Evolutionary conservation across 1,284 basidiomycete genomes (phyloP), one percentile per base, ranked within the genome.

Genomic region (Pseudozyma tsukubaensis): DNA sequence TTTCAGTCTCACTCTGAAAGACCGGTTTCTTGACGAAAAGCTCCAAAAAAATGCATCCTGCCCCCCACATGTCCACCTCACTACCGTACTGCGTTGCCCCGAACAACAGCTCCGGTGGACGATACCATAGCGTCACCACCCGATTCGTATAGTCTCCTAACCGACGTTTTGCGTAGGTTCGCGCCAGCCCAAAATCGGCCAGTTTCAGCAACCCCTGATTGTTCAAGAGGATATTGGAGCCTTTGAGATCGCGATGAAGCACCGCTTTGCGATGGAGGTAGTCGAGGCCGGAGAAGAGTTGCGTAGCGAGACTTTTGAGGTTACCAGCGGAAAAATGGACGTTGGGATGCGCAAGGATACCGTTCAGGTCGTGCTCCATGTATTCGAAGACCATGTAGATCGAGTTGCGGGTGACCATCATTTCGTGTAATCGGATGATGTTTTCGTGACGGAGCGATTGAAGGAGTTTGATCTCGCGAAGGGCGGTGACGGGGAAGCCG

Each of bases 61-160:
- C 97, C 83, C 94, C 97, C 97, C 97, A 99, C 91, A 97, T 97
- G 83, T 99, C 97, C n/a, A 99, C 96, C 81, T 97, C 97, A 2
- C 94, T 91, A 1, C 95, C 96, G 85, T 99, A 99, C 19, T 94
- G 90, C 1, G 97, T 99, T 50, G 94, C 94, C 16, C 97, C 97
- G 75, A 99, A 91, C 42, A 99, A 86, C 50, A 99, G 87, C 85
- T 99, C 97, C 4, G 96, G 97, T 5, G 94, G 93, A 48, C 97
- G 90, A 86, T 99, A 99, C 97, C 97, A 99, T 48, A 98, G 89
- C 13, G 97, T 99, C 76, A 99, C 98, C 45, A 99, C 97, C 35
- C 97, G 90, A 85, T 99, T 99, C 35, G 97, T 99, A 84, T 99
- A 99, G 84, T 99, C 97, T 65, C 91, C 92, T 56, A 89, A 88